Evolutionary conservation across 1,284 basidiomycete genomes (phyloP), one percentile per base, ranked within the genome.

Genomic region (Malassezia slooffiae): DNA sequence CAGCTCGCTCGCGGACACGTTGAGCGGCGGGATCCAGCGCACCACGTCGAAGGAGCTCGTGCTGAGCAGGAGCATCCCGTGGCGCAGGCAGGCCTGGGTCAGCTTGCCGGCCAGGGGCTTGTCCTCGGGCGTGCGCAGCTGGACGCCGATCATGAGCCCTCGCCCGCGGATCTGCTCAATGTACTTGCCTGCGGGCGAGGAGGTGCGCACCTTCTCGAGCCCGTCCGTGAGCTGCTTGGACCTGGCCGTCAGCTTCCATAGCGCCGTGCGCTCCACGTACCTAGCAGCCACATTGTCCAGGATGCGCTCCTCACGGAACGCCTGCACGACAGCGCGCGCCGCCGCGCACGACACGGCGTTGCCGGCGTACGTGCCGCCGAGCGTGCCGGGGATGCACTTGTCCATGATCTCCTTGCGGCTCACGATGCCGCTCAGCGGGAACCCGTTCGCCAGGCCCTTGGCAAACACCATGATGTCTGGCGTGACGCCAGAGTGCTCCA

Each of bases 401-500:
- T 85, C 83, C 45, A 85, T 88, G 43, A 91, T 64, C 57, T 86
- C 84, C 72, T 80, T 85, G 39, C 80, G 75, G 54, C 82, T 82
- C 40, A 87, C 78, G 32, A 95, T 78, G 20, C 81, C 87, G 44
- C 84, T 88, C 49, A 96, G 74, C 1, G 90, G 90, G 77, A 91
- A 93, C 11, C 88, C 88, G 65, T 90, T 90, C 26, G 87, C 89
- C 16, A 95, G 75, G 13, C 89, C 89, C 79, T 96, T 96, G 33
- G 91, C 90, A 54, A 88, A 82, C 39, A 83, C 73, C 72, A 95
- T 73, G 50, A 96, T 80, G 69, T 96, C 89, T 5, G 90, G 88
- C 44, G 76, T 75, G 39, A 93, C 81, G 6, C 80, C 80, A 41
- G 62, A 56, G 46, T 71, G 63, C 71, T 88, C 80, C 40, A 83